Evolutionary conservation across 805 yeast species (phyloP).

Genomic region (Danielia reshetovae): DNA sequence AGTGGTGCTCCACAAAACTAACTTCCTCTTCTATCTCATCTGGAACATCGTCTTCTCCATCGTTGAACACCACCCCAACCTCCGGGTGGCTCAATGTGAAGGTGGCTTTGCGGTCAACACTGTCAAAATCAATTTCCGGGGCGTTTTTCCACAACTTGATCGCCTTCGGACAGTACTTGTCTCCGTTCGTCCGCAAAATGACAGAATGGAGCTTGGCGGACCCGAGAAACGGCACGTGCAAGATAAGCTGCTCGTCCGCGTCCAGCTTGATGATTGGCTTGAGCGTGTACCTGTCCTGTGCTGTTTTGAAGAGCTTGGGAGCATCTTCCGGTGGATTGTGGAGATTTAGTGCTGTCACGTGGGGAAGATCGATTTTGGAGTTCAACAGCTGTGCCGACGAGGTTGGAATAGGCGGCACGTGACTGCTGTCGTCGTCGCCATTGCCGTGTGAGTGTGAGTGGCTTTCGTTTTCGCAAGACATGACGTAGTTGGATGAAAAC

Average conservation of each 20-base stretch:
- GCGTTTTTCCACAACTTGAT: slow-evolving; percentile 73
- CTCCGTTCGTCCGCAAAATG: slow-evolving; percentile 61
- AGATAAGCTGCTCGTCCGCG: slow-evolving; percentile 74
- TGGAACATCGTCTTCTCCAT: slow-evolving; percentile 32
- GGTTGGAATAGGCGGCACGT: slow-evolving; percentile 68
- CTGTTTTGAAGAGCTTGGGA: slow-evolving; percentile 49
- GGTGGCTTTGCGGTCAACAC: slow-evolving; percentile 47
- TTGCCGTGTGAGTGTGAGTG: slow-evolving; percentile 31
- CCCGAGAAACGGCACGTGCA: slow-evolving; percentile 73
- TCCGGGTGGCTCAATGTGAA: slow-evolving; percentile 61
- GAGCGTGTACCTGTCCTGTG: slow-evolving; percentile 46
- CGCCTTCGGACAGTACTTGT: slow-evolving; percentile 61
- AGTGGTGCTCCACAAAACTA: slow-evolving; percentile 73
- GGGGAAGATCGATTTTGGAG: slow-evolving; percentile 54
- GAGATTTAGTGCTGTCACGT: slow-evolving; percentile 62
- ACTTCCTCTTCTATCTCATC: slow-evolving; percentile 28
- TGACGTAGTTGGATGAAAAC: too few species aligned
- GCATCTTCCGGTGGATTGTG: slow-evolving; percentile 48
- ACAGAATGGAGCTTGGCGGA: slow-evolving; percentile 71
- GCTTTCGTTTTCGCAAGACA: slow-evolving; percentile 30
- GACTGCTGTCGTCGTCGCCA: slow-evolving; percentile 21
- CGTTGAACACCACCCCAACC: slow-evolving; percentile 45
- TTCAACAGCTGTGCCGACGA: slow-evolving; percentile 63
- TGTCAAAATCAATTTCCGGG: slow-evolving; percentile 68
- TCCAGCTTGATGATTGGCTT: slow-evolving; percentile 57